These are phyloP conservation scores for Calonectria naviculata DNA, from an alignment of 2,329 filamentous ascomycete species.

Conservation along the genomic window DNA sequence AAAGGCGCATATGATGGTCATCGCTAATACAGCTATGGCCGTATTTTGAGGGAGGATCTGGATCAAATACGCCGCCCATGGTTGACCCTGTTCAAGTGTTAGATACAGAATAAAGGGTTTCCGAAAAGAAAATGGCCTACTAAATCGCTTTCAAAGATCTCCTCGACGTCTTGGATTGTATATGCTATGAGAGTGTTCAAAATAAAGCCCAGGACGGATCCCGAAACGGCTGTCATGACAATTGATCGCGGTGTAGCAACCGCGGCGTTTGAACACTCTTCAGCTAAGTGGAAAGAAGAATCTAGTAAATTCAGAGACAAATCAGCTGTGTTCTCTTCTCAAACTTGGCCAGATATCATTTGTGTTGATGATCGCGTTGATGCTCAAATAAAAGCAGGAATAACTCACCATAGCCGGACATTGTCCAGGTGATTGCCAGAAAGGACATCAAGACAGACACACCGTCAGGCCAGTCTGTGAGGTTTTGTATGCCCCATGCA, in stretches of 20 bases:
- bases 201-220: constrained; percentile 19
- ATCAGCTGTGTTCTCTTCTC: neutral
- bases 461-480: constrained; percentile 25
- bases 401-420: constrained; percentile 22
- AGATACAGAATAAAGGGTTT: neutral
- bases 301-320: neutral
- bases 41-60: constrained; percentile 18
- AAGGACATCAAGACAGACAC: constrained; percentile 23
- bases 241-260: constrained; percentile 23
- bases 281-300: constrained; percentile 21
- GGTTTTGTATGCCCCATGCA: constrained; percentile 20
- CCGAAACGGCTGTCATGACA: constrained; percentile 21
- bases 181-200: constrained; percentile 21
- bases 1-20: constrained; percentile 23
- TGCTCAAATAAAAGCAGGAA: neutral
- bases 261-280: constrained; percentile 25
- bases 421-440: constrained; percentile 24
- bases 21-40: constrained; percentile 16
- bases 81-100: constrained; percentile 12
- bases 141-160: constrained; percentile 23
- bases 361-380: neutral
- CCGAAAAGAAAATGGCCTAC: neutral
- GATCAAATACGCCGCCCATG: constrained; percentile 18
- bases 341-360: too few species aligned
- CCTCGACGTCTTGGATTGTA: constrained; percentile 20